Conservation (phyloP, 2,329 filamentous ascomycete species). For the Diplodia intermedia region DNA sequence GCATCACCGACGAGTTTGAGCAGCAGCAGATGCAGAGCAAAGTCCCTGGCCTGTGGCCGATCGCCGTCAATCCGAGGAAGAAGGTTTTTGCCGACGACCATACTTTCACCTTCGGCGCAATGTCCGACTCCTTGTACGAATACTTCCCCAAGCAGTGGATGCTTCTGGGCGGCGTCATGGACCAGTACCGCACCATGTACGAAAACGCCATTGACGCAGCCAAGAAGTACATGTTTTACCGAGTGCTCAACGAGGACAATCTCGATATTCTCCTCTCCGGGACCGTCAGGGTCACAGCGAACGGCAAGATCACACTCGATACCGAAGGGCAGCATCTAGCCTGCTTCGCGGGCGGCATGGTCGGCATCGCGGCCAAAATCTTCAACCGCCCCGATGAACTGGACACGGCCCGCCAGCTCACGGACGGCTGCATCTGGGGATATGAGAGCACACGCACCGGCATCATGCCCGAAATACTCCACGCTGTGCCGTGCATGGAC, state of each 20-base stretch:
- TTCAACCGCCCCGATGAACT: constrained; percentile 59
- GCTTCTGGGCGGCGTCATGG: constrained; percentile 75
- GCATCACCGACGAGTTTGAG: constrained; percentile 45
- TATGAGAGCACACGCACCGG: constrained; percentile 58
- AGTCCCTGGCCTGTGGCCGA: constrained; percentile 48
- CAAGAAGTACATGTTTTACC: constrained; percentile 76
- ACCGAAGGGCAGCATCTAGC: constrained; percentile 59
- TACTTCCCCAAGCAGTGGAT: constrained; percentile 71
- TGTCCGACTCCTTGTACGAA: constrained; percentile 65
- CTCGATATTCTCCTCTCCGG: constrained; percentile 78
- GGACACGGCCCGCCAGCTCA: constrained; percentile 58
- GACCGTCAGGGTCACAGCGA: constrained; percentile 54
- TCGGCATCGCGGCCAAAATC: constrained; percentile 60
- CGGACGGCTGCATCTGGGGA: constrained; percentile 64
- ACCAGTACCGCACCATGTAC: constrained; percentile 77
- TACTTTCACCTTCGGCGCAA: constrained; percentile 61
- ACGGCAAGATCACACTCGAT: constrained; percentile 51
- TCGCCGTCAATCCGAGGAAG: constrained; percentile 43
- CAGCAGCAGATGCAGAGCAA: constrained; percentile 46
- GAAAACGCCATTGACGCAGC: constrained; percentile 70
- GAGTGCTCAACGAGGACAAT: constrained; percentile 72
- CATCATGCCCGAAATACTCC: constrained; percentile 62
- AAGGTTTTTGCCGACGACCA: constrained; percentile 42
- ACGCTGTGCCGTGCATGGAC: constrained; percentile 52
- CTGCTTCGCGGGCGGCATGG: constrained; percentile 64